These are phyloP conservation scores for Conticribra guillardii DNA, from an alignment of 108 stramenopile genomes.

Conservation along the genomic window DNA sequence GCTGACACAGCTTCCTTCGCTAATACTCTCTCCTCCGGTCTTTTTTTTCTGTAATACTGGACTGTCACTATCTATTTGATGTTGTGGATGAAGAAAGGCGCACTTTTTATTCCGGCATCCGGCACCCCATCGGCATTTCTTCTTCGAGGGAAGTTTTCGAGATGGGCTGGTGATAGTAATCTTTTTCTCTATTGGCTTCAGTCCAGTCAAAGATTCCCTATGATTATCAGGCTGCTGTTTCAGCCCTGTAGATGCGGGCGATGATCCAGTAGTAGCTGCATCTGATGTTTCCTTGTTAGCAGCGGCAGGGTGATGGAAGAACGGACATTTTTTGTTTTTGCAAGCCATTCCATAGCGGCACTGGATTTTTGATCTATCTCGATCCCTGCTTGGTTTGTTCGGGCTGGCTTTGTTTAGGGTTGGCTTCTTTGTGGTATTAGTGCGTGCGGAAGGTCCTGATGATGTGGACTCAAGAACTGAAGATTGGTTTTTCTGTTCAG, in stretches of 20 bases:
- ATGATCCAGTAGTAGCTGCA: not conserved
- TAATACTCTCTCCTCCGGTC: not conserved
- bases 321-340: slow-evolving; percentile 6
- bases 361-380: slow-evolving; percentile 14
- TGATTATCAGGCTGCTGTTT: not conserved
- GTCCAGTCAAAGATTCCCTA: not conserved
- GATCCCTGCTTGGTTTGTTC: not conserved
- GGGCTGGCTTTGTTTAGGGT: not conserved
- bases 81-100: slow-evolving; percentile 6
- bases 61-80: not conserved
- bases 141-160: not conserved
- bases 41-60: no score
- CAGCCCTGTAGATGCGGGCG: not conserved
- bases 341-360: slow-evolving; percentile 23
- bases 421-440: not conserved
- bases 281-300: not conserved
- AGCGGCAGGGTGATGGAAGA: slow-evolving; percentile 16
- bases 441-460: not conserved
- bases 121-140: slow-evolving; percentile 24
- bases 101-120: slow-evolving; percentile 25
- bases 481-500: not conserved
- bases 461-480: not conserved
- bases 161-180: not conserved
- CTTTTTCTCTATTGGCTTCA: not conserved
- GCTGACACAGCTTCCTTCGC: not conserved